Conservation (phyloP, 805 yeast genomes). For the Candida golubevii region DNA sequence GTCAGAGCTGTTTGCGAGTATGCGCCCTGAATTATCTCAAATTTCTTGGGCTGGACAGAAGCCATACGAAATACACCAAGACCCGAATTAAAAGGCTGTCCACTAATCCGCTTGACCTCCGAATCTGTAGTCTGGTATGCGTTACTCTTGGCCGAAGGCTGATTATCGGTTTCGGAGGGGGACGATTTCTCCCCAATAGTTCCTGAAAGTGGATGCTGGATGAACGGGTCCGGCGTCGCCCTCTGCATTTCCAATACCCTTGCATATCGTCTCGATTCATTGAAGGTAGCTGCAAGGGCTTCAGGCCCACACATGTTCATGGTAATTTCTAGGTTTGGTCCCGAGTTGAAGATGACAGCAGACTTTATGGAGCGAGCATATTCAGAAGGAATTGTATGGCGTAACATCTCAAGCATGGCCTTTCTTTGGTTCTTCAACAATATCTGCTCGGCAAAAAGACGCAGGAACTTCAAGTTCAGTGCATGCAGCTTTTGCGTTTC, state of each 20-base stretch:
- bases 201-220: neutral
- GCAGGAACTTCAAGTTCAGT: neutral
- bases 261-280: neutral
- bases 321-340: neutral
- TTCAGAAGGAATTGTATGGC: neutral
- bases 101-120: neutral
- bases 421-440: slow-evolving; percentile 1
- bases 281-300: slow-evolving; percentile 2
- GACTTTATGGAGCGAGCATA: neutral
- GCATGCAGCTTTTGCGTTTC: neutral
- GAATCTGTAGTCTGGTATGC: too few relatives aligned
- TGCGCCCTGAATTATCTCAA: too few relatives aligned
- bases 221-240: neutral
- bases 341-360: neutral
- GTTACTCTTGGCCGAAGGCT: neutral
- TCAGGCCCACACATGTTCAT: slow-evolving; percentile 6
- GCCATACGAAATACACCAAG: neutral
- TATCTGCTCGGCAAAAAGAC: slow-evolving; percentile 2
- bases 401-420: slow-evolving; percentile 5
- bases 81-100: neutral
- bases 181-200: neutral
- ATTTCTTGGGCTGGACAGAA: too few relatives aligned
- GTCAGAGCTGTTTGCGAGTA: neutral
- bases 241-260: neutral
- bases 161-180: neutral